These are phyloP conservation scores for Onygenales sp. DNA, from an alignment of 2,329 filamentous ascomycete species.

Conservation along the genomic window DNA sequence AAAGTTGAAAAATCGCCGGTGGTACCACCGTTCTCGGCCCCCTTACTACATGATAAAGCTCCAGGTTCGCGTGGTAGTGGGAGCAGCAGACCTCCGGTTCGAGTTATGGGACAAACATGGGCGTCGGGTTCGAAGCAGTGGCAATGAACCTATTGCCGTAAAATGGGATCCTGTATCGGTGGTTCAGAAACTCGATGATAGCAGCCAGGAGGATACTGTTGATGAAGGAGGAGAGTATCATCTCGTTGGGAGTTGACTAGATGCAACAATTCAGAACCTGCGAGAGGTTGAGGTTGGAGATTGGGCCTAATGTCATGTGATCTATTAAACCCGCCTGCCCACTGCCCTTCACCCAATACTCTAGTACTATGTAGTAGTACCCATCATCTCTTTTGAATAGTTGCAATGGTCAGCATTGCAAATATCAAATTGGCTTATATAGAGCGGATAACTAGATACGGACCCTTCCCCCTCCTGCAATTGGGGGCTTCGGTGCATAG, in stretches of 20 bases:
- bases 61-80: conserved; percentile 24
- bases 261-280: background rate
- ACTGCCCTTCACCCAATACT: too few relatives aligned
- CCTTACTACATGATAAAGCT: conserved; percentile 22
- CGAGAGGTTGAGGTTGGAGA: background rate
- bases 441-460: too few relatives aligned
- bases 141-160: conserved; percentile 23
- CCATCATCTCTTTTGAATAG: too few relatives aligned
- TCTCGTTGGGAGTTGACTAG: background rate
- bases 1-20: conserved; percentile 27
- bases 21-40: conserved; percentile 22
- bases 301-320: too few relatives aligned
- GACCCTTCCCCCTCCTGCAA: too few relatives aligned
- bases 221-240: background rate
- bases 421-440: too few relatives aligned
- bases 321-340: too few relatives aligned
- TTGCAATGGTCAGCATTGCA: too few relatives aligned
- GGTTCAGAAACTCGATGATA: background rate
- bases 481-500: too few relatives aligned
- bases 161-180: conserved; percentile 17
- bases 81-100: conserved; percentile 26
- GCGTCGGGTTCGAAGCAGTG: conserved; percentile 13
- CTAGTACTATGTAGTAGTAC: background rate
- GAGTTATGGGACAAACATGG: conserved; percentile 24
- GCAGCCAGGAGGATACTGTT: background rate